Evolutionary conservation across 2,329 filamentous ascomycete genomes (phyloP), one percentile per base, ranked within the genome.

Genomic region (Ceratocystiopsis sp.): DNA sequence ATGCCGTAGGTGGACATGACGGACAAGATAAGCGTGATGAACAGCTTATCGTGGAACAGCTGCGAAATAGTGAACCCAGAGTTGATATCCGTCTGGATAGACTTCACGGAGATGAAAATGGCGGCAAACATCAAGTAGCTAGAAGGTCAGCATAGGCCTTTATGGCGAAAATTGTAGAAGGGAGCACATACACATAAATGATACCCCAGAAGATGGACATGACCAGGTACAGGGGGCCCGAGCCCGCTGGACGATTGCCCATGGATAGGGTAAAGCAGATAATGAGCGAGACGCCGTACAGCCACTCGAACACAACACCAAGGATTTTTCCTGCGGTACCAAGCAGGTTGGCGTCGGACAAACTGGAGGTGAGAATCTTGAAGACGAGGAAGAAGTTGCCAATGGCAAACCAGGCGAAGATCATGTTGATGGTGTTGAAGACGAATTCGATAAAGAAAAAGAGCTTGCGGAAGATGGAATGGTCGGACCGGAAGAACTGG

Each of bases 301-400:
- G 69, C 86, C 89, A 98, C 62, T 93, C 84, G 55, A 98, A 96
- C 12, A 95, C 71, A 25, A 96, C 78, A 43, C 86, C 82, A 2
- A 98, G 68, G 46, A 94, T 77, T 35, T 75, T 75, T 43, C 91
- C 91, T 11, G 75, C 75, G 5, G 72, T 78, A 40, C 86, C 84
- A 2, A 95, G 71, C 21, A 95, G 70, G 32, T 71, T 60, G 0
- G 64, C 53, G 21, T 73, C 69, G 38, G 84, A 81, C 50, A 98
- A 67, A 54, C 87, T 94, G 12, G 78, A 80, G 1, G 89, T 96
- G 50, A 98, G 67, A 57, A 98, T 96, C 61, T 87, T 87, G 68
- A 98, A 98, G 52, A 98, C 89, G 56, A 98, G 66, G 73, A 96
- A 98, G 72, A 98, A 98, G 65, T 98, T 98, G 57, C 91, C 83